These are phyloP conservation scores for Camelina laxa DNA, from an alignment of 345 rosid species.

Conservation along the genomic window DNA sequence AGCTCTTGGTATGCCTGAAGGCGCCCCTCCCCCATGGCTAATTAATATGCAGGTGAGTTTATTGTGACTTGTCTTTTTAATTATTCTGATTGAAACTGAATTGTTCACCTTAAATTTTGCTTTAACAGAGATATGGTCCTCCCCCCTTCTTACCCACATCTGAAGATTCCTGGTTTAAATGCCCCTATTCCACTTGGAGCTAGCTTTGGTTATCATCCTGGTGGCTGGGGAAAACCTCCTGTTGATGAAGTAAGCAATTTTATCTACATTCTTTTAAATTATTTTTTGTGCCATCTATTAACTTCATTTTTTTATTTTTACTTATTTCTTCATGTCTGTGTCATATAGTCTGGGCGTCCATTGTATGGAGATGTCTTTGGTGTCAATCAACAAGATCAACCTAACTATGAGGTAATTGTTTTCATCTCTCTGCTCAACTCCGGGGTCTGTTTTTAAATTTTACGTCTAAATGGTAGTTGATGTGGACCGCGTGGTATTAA, in stretches of 20 bases:
- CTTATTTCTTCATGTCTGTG: slow-evolving; percentile 10
- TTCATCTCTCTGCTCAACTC: not conserved
- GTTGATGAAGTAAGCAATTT: slow-evolving; percentile 81
- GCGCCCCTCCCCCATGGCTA: slow-evolving; percentile 99
- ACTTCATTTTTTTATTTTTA: not conserved
- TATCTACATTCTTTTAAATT: slow-evolving; percentile 14
- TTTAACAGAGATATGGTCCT: slow-evolving; percentile 93
- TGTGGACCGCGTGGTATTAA: not conserved
- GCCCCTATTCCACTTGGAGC: slow-evolving; percentile 98
- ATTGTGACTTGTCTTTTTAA: not conserved
- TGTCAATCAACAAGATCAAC: slow-evolving; percentile 91
- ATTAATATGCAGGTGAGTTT: slow-evolving; percentile 94
- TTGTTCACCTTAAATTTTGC: slow-evolving; percentile 8
- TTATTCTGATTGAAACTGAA: slow-evolving; percentile 16
- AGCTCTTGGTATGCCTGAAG: slow-evolving; percentile 99
- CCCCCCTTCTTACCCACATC: slow-evolving; percentile 97
- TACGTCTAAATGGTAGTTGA: not conserved
- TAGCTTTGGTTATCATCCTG: slow-evolving; percentile 95
- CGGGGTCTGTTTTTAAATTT: not conserved
- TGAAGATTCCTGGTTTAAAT: slow-evolving; percentile 95
- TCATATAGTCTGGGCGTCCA: slow-evolving; percentile 80
- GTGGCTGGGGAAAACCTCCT: slow-evolving; percentile 99
- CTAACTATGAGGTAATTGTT: slow-evolving; percentile 78
- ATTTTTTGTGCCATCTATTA: slow-evolving; percentile 10
- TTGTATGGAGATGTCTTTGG: slow-evolving; percentile 99